phyloP scores from a whole-genome alignment of 148 eudicot genomes.

The Heliosperma pusillum region DNA sequence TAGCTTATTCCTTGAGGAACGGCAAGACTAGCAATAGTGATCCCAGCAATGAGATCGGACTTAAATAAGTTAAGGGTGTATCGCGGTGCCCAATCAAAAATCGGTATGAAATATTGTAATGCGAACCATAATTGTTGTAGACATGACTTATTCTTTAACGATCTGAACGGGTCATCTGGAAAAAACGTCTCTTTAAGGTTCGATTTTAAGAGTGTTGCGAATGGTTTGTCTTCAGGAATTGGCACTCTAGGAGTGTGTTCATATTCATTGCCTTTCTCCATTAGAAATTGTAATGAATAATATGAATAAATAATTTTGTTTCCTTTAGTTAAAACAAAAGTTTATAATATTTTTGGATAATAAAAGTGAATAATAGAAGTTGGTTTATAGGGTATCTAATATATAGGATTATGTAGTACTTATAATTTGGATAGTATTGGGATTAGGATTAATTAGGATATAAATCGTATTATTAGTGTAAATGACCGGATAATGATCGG shows the following conservation, averaged over 20 bases:
- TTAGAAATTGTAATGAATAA: conserved; percentile 25
- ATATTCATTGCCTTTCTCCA: conserved; percentile 1
- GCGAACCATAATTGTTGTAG: conserved; percentile 25
- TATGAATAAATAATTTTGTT: no score
- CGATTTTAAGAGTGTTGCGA: conserved; percentile 27
- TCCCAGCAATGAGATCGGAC: conserved; percentile 55
- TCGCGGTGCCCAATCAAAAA: conserved; percentile 62
- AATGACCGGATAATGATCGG: background rate
- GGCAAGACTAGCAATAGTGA: conserved; percentile 71
- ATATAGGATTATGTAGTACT: no score
- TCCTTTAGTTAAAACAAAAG: no score
- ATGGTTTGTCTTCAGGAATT: conserved; percentile 43
- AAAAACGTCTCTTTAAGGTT: conserved; percentile 54
- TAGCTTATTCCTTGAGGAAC: conserved; percentile 79
- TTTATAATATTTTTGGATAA: no score
- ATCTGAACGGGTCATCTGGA: conserved; percentile 58
- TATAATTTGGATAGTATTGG: no score
- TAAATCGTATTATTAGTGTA: background rate
- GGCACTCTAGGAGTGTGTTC: conserved; percentile 22
- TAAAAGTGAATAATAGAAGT: no score
- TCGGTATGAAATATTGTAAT: conserved; percentile 56
- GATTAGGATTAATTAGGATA: no score
- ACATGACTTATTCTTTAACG: conserved; percentile 37
- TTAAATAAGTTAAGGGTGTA: conserved; percentile 42
- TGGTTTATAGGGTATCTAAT: no score